Conservation (phyloP, 805 yeast species). For the Sugiyamaella smithiae region DNA sequence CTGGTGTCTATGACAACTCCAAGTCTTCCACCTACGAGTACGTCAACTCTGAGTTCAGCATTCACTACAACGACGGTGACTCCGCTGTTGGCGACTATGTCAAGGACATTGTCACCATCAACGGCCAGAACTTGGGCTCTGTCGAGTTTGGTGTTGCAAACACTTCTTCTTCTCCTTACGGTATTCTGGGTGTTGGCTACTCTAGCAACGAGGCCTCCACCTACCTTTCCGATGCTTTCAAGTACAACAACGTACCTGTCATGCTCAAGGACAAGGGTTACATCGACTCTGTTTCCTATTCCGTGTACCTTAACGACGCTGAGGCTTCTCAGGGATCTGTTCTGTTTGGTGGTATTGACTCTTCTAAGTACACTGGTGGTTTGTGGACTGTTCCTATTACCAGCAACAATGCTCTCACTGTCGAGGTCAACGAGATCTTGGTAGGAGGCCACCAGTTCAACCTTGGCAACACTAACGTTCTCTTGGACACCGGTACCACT, state of each 20-base stretch:
- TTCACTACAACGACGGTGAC: constrained; percentile 43
- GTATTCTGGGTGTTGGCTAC: constrained; percentile 44
- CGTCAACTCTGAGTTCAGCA: constrained; percentile 25
- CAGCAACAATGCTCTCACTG: constrained; percentile 8
- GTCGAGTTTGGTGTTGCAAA: constrained; percentile 76
- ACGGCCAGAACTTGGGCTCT: constrained; percentile 46
- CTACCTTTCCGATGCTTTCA: constrained; percentile 24
- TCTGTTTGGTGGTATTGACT: constrained; percentile 71
- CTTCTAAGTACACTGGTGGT: constrained; percentile 53
- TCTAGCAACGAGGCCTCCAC: constrained; percentile 32
- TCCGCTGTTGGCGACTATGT: constrained; percentile 59
- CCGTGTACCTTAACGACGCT: constrained; percentile 47
- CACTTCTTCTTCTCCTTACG: constrained; percentile 58
- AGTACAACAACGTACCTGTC: constrained; percentile 33
- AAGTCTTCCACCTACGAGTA: constrained; percentile 28
- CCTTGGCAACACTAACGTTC: constrained; percentile 4
- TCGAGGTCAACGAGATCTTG: constrained; percentile 16
- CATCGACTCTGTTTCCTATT: constrained; percentile 43
- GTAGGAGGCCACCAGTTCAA: constrained; percentile 16
- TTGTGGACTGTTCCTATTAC: constrained; percentile 24
- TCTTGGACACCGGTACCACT: constrained; percentile 24
- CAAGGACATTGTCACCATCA: constrained; percentile 55
- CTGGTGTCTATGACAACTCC: constrained; percentile 14
- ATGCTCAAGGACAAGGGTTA: constrained; percentile 40
- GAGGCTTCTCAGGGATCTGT: constrained; percentile 44